Base-by-base conservation (phyloP, 441 rosid species). In the Capsella rubella region DNA sequence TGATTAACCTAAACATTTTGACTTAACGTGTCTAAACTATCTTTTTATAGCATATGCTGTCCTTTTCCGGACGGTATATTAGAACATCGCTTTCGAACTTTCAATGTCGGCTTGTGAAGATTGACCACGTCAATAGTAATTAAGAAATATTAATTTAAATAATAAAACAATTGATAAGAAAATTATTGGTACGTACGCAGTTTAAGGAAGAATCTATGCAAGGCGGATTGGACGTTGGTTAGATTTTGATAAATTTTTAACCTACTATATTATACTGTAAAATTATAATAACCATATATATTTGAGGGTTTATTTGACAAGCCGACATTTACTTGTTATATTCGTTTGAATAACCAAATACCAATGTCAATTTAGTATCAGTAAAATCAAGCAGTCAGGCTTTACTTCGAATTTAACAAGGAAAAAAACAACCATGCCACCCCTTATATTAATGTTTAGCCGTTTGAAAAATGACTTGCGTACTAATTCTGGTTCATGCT, bases 1-100 rank as follows among this genome's bases (percentile, higher is more conserved):
- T 46, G 31, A 25, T 50, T 27, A 49, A 71, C 76, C 63, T 50
- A 71, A 49, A 21, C 54, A 57, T 31, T 21, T 77, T 71, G 50
- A 65, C 67, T 64, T 77, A 56, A 50, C 64, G 31, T 62, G 71
- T 69, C 35, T 75, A 54, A 75, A 28, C 60, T 57, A 62, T 28
- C 63, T 27, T 14, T 16, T 28, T 61, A 27, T 63, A 15, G 56
- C 16, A 49, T 58, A 42, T 25, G 34, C 5, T 69, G 74, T 75
- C 73, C 3, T 50, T 59, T 63, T 69, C 51, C 27, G 46, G 57
- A 56, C 16, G 63, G 62, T 59, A 66, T 76, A 57, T 61, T 76
- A 57, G 50, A 71, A 77, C 54, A 58, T 66, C 73, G 43, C 73
- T 71, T 71, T 71, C 76, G 16, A 59, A 34, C 68, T 64, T 71